Conservation (phyloP, 2,329 filamentous ascomycete species). For the Phoma sp. region DNA sequence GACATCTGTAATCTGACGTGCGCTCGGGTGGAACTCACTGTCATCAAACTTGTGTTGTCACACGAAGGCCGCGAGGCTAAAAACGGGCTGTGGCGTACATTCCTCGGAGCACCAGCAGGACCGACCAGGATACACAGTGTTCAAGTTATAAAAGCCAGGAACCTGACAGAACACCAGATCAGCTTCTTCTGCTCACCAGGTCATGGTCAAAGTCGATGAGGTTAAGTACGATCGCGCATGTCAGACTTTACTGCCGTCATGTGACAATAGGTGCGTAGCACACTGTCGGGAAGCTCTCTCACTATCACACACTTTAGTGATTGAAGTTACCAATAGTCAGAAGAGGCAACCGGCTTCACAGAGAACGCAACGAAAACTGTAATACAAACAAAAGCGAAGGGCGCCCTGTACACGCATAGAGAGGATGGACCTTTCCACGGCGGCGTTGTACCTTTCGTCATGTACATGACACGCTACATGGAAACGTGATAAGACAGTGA, state of each 20-base stretch:
- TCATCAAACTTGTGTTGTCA: background rate
- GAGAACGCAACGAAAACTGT: background rate
- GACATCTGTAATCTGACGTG: background rate
- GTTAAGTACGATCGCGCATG: background rate
- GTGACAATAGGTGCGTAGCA: background rate
- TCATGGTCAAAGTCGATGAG: background rate
- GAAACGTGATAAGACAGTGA: no score
- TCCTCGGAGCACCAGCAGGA: constrained; percentile 1
- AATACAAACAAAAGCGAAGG: background rate
- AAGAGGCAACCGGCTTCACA: background rate
- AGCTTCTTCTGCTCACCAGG: background rate
- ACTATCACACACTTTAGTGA: background rate
- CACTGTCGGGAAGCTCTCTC: background rate
- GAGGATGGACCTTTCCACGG: no score
- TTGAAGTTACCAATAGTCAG: background rate
- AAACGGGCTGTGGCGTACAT: constrained; percentile 6
- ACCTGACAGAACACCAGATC: background rate
- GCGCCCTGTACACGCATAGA: background rate
- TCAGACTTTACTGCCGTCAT: background rate
- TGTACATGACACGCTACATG: no score
- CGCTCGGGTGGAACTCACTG: background rate
- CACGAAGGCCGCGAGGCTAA: constrained; percentile 5
- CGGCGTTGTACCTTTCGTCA: no score
- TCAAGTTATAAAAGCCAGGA: background rate
- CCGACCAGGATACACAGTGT: background rate